phyloP scores from a whole-genome alignment of 441 rosid species.

The Populus hybrid region DNA sequence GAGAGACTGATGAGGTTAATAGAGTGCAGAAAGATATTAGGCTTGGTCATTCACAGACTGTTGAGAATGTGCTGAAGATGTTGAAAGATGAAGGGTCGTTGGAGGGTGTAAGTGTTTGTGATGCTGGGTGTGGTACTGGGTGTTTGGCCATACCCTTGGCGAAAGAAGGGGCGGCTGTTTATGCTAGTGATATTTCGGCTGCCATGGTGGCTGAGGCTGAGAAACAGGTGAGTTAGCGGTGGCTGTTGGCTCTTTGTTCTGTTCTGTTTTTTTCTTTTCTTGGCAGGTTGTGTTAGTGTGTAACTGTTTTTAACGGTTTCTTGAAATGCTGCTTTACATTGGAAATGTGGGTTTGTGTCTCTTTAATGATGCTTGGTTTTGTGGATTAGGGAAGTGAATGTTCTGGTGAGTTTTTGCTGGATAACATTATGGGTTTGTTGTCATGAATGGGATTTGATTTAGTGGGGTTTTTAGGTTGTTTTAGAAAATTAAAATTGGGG shows the following conservation, averaged over 20 bases:
- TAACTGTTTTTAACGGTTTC: not conserved
- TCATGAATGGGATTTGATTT: not conserved
- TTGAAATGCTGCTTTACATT: not conserved
- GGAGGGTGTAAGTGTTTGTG: conserved; percentile 74
- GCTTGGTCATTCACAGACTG: conserved; percentile 79
- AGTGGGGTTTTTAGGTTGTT: not conserved
- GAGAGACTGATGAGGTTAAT: conserved; percentile 81
- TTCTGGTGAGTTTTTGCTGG: not conserved
- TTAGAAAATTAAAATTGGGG: not conserved
- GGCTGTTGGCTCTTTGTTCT: not conserved
- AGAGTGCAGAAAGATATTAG: conserved; percentile 77
- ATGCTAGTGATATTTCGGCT: conserved; percentile 84
- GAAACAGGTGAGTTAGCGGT: conserved; percentile 44
- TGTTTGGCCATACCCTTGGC: conserved; percentile 74
- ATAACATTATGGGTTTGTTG: not conserved
- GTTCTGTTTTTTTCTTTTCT: not conserved
- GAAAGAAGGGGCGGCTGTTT: conserved; percentile 78
- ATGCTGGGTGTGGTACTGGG: conserved; percentile 90
- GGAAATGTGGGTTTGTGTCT: not conserved
- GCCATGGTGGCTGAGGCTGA: conserved; percentile 93
- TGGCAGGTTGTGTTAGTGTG: not conserved
- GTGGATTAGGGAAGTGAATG: not conserved
- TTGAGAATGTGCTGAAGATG: conserved; percentile 69
- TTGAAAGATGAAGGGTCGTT: conserved; percentile 67
- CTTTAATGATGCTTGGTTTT: not conserved